These are phyloP conservation scores for Colletotrichum shisoi DNA, from an alignment of 2,329 filamentous ascomycete species.

Conservation along the genomic window DNA sequence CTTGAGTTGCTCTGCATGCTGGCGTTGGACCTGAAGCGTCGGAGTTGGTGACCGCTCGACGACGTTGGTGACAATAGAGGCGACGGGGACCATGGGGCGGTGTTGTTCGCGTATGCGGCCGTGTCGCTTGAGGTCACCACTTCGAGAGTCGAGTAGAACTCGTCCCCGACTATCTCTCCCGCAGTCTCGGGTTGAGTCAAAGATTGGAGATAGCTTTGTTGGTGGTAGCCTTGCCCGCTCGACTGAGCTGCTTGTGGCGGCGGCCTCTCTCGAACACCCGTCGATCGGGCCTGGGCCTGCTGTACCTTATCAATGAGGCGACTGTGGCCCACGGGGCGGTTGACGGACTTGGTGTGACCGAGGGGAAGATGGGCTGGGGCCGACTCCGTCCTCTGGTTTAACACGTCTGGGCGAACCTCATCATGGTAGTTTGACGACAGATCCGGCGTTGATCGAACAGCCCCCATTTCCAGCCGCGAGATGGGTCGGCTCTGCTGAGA, in stretches of 20 bases:
- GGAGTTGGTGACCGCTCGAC: background rate
- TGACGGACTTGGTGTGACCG: background rate
- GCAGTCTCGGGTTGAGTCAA: background rate
- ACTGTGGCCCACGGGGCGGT: constrained; percentile 2
- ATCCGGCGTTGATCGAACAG: background rate
- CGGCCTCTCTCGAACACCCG: background rate
- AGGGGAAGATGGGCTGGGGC: background rate
- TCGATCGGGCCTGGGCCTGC: background rate
- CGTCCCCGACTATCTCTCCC: background rate
- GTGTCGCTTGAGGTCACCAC: background rate
- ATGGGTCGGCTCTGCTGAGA: background rate
- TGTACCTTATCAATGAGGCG: background rate
- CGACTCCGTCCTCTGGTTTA: background rate
- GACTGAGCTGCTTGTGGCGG: background rate
- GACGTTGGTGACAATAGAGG: background rate
- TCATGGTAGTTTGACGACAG: background rate
- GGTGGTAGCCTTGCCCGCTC: background rate
- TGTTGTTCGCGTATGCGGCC: too few relatives aligned
- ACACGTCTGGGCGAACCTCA: background rate
- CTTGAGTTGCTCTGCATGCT: background rate
- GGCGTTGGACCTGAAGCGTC: background rate
- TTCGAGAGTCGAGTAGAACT: constrained; percentile 3
- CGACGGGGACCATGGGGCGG: background rate
- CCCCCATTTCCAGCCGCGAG: background rate
- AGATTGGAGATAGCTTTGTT: background rate